Base-by-base conservation (phyloP, 2,329 filamentous ascomycete species). In the Acrocalymma vagum region DNA sequence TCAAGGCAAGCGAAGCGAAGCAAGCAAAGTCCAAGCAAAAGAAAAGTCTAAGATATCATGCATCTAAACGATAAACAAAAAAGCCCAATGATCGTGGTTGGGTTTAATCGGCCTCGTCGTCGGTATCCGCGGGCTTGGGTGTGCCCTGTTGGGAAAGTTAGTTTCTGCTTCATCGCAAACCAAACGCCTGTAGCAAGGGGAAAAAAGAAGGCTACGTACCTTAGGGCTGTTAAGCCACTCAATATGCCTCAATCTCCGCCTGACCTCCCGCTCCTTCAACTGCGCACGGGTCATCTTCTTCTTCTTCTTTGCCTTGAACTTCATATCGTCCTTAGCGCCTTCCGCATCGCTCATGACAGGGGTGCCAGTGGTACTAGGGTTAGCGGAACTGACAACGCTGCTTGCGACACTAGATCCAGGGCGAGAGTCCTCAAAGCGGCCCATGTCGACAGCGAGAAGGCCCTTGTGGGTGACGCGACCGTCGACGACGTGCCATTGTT, bases 261-360 rank as follows among this genome's bases (percentile, higher is more conserved):
- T 82, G 28, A 88, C 87, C 74, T 97, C 93, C 14, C 88, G 81
- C 71, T 99, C 94, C 82, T 99, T 99, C 68, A 92, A 59, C 72
- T 99, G 91, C 74, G 91, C 91, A 78, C 95, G 90, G 42, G 94
- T 99, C 83, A 94, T 83, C 89, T 99, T 99, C 85, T 93, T 95
- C 90, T 96, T 96, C 76, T 87, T 87, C 82, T 92, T 94, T 8
- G 88, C 80, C 71, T 81, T 84, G 85, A 99, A 99, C 77, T 95
- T 93, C 79, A 99, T 82, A 46, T 79, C 81, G 71, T 87, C 70
- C 63, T 75, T 79, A 45, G 84, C 84, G 58, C 94, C 92, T 73
- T 97, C 93, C 1, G 80, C 83, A n/a, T 90, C 92, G 23, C 83
- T 88, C 76, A 91, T 93, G 44, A 85, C 85, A 2, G 87, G 85